Conservation (phyloP, 495 filamentous ascomycete genomes). For the Trypethelium eluteriae region DNA sequence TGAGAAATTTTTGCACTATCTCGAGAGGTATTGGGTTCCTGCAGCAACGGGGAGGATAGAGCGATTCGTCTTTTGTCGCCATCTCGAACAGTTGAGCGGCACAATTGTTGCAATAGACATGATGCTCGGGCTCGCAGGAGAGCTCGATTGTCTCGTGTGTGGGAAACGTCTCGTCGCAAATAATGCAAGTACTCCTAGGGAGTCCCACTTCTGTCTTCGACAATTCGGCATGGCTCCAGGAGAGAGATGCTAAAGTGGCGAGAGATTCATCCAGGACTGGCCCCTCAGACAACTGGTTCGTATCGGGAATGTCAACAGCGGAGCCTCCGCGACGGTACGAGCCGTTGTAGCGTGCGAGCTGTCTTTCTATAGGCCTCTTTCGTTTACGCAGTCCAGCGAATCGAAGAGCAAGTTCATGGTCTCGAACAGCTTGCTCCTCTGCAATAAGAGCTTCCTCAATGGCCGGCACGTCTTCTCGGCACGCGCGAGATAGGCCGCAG, state of each 20-base stretch:
- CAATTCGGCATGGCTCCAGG: not conserved
- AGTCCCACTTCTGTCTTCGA: not conserved
- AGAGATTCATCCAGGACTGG: no score
- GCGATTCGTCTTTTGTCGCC: constrained; percentile 41
- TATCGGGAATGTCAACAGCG: no score
- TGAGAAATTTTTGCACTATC: constrained; percentile 31
- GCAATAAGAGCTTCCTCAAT: not conserved
- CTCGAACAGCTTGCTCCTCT: not conserved
- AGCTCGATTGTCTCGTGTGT: not conserved
- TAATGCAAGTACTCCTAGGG: not conserved
- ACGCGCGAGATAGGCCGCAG: no score
- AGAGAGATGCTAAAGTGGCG: not conserved
- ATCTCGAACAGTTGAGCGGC: constrained; percentile 36
- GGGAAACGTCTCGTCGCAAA: not conserved
- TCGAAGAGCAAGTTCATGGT: not conserved
- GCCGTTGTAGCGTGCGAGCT: no score
- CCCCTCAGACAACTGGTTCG: no score
- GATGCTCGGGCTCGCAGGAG: constrained; percentile 15
- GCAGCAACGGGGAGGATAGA: constrained; percentile 51
- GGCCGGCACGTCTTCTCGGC: not conserved
- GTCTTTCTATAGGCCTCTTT: no score
- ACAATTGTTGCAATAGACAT: constrained; percentile 46
- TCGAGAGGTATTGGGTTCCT: constrained; percentile 36
- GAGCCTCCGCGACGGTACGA: no score
- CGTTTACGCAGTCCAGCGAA: not conserved